Evolutionary conservation across 176 grass and related monocot species (phyloP).

Genomic region (Carex littledalei): DNA sequence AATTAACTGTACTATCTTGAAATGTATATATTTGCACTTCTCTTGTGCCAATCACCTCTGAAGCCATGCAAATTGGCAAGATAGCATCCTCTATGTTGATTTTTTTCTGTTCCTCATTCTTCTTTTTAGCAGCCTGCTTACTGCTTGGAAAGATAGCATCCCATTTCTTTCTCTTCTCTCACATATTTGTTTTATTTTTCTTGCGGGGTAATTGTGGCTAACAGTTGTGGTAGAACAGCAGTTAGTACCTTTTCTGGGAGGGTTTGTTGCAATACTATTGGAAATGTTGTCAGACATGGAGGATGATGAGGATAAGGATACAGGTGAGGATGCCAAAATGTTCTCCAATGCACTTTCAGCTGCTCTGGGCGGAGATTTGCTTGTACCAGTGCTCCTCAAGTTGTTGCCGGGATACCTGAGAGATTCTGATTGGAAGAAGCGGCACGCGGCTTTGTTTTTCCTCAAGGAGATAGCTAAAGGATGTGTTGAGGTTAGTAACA

Average conservation of each 20-base stretch:
- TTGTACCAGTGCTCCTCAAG: conserved; percentile 70
- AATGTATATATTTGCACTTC: not conserved
- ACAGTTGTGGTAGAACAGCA: conserved; percentile 52
- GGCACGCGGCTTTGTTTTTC: conserved; percentile 71
- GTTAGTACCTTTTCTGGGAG: conserved; percentile 67
- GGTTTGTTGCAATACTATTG: conserved; percentile 79
- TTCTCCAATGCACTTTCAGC: conserved; percentile 68
- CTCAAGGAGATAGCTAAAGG: conserved; percentile 90
- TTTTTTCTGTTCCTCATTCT: not conserved
- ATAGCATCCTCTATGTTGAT: not conserved
- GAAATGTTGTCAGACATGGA: conserved; percentile 84
- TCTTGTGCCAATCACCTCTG: not conserved
- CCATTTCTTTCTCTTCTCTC: not conserved
- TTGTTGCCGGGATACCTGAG: conserved; percentile 59
- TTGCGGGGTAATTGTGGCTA: not conserved
- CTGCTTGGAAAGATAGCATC: conserved; percentile 13
- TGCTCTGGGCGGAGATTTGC: conserved; percentile 69
- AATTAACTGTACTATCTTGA: not conserved
- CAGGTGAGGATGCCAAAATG: conserved; percentile 66
- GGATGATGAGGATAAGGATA: conserved; percentile 77
- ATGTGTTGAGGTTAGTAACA: conserved; percentile 56
- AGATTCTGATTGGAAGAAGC: conserved; percentile 84
- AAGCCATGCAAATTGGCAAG: not conserved
- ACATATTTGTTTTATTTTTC: not conserved
- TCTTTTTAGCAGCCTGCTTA: not conserved